These are phyloP conservation scores for Umbelopsis vinacea DNA, from an alignment of 192 early-diverging fungal genomes.

Conservation along the genomic window DNA sequence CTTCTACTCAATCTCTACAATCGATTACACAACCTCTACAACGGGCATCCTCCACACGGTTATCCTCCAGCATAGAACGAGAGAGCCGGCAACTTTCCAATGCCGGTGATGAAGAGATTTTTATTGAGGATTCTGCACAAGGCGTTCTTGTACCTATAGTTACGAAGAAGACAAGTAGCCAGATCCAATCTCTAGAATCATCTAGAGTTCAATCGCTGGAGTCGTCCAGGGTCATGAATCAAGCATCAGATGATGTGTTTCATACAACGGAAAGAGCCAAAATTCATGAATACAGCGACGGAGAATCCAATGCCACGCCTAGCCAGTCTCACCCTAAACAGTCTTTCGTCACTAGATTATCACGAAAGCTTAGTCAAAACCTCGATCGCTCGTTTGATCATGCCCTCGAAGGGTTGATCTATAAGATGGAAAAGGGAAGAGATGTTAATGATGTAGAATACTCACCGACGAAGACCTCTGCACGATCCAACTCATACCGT, in stretches of 20 bases:
- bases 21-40: background rate
- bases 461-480: background rate
- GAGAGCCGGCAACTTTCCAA: slow-evolving; percentile 8
- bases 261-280: slow-evolving; percentile 16
- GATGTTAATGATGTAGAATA: background rate
- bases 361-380: slow-evolving; percentile 13
- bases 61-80: background rate
- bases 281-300: background rate
- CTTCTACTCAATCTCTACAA: background rate
- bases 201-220: background rate
- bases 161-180: background rate
- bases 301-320: background rate
- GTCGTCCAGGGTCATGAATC: slow-evolving; percentile 1
- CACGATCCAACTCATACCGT: slow-evolving; percentile 6
- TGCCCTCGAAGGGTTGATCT: background rate
- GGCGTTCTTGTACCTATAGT: slow-evolving; percentile 8
- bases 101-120: slow-evolving; percentile 7
- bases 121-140: slow-evolving; percentile 10
- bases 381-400: slow-evolving; percentile 15
- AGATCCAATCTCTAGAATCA: background rate
- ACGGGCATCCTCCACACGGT: background rate
- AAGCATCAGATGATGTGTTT: slow-evolving; percentile 10
- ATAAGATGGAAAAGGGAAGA: slow-evolving; percentile 14
- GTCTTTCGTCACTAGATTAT: slow-evolving; percentile 2
- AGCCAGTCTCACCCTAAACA: background rate